Percentiles rank a stretch among this genome's conserved stretches.
phyloP scores from a whole-genome alignment of 352 stramenopile genomes.

The Phytophthora crassamura region DNA sequence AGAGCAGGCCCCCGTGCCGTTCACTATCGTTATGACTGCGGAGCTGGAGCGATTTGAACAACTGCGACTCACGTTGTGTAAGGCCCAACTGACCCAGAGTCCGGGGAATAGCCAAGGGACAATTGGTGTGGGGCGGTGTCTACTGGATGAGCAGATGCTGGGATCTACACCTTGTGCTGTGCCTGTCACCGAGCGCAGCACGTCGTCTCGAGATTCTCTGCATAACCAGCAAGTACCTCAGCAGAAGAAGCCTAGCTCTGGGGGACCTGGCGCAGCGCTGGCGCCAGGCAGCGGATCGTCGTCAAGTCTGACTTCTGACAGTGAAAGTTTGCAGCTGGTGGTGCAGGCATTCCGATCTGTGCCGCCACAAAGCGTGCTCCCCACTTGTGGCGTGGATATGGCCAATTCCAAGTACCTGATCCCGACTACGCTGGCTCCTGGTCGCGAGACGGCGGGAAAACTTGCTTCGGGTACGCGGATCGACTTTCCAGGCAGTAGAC shows the following conservation, averaged over 20 bases:
- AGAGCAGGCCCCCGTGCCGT: slow-evolving; percentile 51
- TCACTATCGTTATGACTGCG: slow-evolving; percentile 60
- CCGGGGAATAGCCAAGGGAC: slow-evolving; percentile 50
- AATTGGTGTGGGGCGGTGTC: slow-evolving; percentile 60
- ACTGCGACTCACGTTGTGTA: slow-evolving; percentile 71
- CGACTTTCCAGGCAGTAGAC: slow-evolving; percentile 27
- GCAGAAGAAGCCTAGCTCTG: slow-evolving; percentile 12
- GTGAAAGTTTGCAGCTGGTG: slow-evolving; percentile 54
- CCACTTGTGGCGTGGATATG: slow-evolving; percentile 73
- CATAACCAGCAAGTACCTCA: slow-evolving; percentile 19
- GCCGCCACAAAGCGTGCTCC: slow-evolving; percentile 54
- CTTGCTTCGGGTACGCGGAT: slow-evolving; percentile 20
- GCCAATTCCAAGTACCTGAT: slow-evolving; percentile 81
- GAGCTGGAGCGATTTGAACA: slow-evolving; percentile 71
- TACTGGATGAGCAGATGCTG: slow-evolving; percentile 63
- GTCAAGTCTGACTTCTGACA: slow-evolving; percentile 29
- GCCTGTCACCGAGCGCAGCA: slow-evolving; percentile 50
- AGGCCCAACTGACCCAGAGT: slow-evolving; percentile 52
- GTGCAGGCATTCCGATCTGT: slow-evolving; percentile 65
- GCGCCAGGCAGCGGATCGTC: slow-evolving; percentile 16
- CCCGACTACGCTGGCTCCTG: slow-evolving; percentile 56
- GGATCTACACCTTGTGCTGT: slow-evolving; percentile 49
- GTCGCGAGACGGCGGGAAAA: slow-evolving; percentile 37
- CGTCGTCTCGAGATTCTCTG: slow-evolving; percentile 47
- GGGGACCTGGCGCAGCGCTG: slow-evolving; percentile 6